These are phyloP conservation scores for Rhizopogon vinicolor DNA, from an alignment of 768 basidiomycete species.

Conservation along the genomic window DNA sequence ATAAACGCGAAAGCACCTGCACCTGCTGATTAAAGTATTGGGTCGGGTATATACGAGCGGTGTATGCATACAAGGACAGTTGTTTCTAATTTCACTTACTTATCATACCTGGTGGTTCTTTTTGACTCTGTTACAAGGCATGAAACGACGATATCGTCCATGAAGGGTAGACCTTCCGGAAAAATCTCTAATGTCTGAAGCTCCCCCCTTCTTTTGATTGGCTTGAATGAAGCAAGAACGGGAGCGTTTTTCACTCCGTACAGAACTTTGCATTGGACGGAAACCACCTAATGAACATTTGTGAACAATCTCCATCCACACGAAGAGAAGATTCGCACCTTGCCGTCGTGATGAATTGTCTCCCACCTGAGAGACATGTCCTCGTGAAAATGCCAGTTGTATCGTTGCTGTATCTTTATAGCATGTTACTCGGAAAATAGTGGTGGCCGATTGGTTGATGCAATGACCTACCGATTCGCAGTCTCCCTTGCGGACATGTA, in stretches of 20 bases:
- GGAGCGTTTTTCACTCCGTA: neutral
- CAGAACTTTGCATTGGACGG: neutral
- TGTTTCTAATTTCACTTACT: neutral
- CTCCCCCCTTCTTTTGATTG: neutral
- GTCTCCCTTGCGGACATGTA: neutral
- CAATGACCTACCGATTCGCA: neutral
- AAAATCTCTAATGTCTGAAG: neutral
- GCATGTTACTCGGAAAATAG: neutral
- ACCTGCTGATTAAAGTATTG: neutral
- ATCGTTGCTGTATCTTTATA: neutral
- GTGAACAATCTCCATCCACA: neutral
- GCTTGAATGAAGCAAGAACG: neutral
- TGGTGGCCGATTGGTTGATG: neutral
- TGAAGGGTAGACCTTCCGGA: neutral
- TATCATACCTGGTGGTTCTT: neutral
- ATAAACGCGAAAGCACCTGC: constrained; percentile 24
- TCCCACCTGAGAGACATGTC: neutral
- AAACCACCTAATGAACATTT: neutral
- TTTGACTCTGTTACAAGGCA: neutral
- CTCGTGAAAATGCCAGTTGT: neutral
- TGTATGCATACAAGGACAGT: neutral
- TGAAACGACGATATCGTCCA: neutral
- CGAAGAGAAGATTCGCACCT: neutral
- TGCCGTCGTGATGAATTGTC: neutral
- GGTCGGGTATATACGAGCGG: neutral